Conservation (phyloP, 176 grass and related monocot genomes). For the Coix lacrymajobi region DNA sequence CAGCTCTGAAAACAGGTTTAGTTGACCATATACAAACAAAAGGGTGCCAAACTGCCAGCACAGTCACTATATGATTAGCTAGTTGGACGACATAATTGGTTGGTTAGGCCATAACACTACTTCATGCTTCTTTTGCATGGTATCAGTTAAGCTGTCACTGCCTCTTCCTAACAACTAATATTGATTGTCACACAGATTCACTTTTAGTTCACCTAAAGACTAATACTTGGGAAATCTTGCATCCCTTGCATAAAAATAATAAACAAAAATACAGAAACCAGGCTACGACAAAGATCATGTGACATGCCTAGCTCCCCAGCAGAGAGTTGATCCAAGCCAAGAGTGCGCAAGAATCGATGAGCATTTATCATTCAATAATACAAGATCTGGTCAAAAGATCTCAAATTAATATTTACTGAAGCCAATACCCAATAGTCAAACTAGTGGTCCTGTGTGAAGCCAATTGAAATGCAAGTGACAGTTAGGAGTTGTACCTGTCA, state of each 20-base stretch:
- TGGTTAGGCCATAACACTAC: background rate
- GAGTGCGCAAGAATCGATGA: slow-evolving; percentile 2
- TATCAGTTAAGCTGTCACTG: background rate
- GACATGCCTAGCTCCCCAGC: background rate
- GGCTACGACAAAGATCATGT: slow-evolving; percentile 21
- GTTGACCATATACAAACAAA: background rate
- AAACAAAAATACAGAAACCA: slow-evolving; percentile 24
- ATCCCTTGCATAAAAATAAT: slow-evolving; percentile 2
- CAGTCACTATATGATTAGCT: background rate
- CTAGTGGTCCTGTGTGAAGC: slow-evolving; percentile 36
- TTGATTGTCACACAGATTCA: slow-evolving; percentile 12
- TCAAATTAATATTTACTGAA: slow-evolving; percentile 10
- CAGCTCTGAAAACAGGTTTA: background rate
- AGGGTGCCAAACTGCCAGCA: background rate
- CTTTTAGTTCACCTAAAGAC: slow-evolving; percentile 2
- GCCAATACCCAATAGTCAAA: slow-evolving; percentile 32
- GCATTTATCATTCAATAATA: slow-evolving; percentile 6
- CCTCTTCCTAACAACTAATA: slow-evolving; percentile 16
- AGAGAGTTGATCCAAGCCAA: slow-evolving; percentile 24
- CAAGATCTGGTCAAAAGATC: slow-evolving; percentile 39
- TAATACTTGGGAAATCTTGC: slow-evolving; percentile 5
- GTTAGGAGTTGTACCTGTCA: slow-evolving; percentile 53
- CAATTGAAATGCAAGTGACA: slow-evolving; percentile 24
- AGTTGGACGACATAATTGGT: background rate
- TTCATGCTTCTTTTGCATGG: background rate